Evolutionary conservation across 2,329 filamentous ascomycete genomes (phyloP), one percentile per base, ranked within the genome.

Genomic region (Curvularia verruculosa): DNA sequence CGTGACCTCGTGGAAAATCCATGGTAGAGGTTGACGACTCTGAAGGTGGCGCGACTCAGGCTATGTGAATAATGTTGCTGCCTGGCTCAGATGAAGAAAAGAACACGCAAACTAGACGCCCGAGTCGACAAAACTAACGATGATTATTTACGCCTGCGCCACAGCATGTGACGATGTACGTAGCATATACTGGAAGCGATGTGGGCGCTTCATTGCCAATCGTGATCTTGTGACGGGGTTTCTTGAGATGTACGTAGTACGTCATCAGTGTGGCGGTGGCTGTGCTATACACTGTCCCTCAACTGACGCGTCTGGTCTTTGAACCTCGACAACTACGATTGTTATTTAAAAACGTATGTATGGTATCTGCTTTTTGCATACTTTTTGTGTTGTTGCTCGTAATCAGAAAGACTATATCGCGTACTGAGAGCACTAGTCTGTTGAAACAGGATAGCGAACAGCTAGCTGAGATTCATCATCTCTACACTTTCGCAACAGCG

Each of bases 1-100:
- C 69, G 58, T 65, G 63, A 45, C 67, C 67, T 18, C 64, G 63
- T 4, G 73, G 74, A 24, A 75, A 74, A 37, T 74, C 72, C 71
- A 75, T 75, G 5, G 8, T 53, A 52, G 58, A 49, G 19, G 54
- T 9, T 49, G 50, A 5, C 34, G 15, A 15, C 36, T 19, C 21
- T 19, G 34, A 37, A 29, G 44, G 61, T 64, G 61, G 61, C 61
- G 51, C 58, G 23, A 49, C 39, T n/a, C n/a, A 44, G 37, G 24
- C 12, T 45, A 58, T 62, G 61, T 45, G 28, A 46, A 31, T 47
- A 64, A 72, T 54, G 66, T 66, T 74, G 71, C 60, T 72, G 70
- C 71, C 71, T 74, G 60, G 68, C 59, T 60, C 55, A 43, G 41
- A 43, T 29, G 55, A 54, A 56, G 45, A 58, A 51, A 57, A 29